These are phyloP conservation scores for Chaetomium globosum DNA, from an alignment of 2,329 filamentous ascomycete genomes.

Conservation along the genomic window DNA sequence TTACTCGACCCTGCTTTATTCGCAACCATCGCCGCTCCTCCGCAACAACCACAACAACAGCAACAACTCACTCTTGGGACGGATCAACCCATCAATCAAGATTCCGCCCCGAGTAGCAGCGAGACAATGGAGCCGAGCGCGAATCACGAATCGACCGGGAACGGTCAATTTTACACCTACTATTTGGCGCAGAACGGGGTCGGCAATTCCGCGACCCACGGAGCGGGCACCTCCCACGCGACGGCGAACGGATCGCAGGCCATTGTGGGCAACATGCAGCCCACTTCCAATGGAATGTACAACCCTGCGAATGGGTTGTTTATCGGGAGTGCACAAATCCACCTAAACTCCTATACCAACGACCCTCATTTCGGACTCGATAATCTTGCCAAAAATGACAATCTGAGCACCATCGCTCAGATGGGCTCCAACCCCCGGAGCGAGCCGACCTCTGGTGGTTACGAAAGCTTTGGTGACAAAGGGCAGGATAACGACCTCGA, in stretches of 20 bases:
- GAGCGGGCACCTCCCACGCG: not conserved
- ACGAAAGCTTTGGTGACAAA: not conserved
- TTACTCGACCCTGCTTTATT: not conserved
- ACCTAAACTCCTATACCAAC: not conserved
- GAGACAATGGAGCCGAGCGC: not conserved
- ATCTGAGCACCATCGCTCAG: not conserved
- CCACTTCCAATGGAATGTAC: too few relatives aligned
- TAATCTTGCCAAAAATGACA: not conserved
- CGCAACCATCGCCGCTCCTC: not conserved
- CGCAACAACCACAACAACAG: too few relatives aligned
- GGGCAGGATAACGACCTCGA: not conserved
- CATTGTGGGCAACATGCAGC: too few relatives aligned
- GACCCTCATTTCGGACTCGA: not conserved
- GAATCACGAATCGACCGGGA: not conserved
- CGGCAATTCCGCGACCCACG: not conserved
- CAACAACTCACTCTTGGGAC: not conserved
- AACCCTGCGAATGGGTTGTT: not conserved
- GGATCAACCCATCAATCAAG: too few relatives aligned
- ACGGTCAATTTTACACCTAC: not conserved
- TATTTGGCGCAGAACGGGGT: not conserved
- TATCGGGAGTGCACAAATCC: not conserved
- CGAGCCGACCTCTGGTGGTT: not conserved
- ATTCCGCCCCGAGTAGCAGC: not conserved
- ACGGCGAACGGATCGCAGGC: too few relatives aligned
- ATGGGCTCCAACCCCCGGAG: not conserved